Evolutionary conservation across 305 asterid species (phyloP), one percentile per base, ranked within the genome.

Genomic region (Fraxinus floribunda): DNA sequence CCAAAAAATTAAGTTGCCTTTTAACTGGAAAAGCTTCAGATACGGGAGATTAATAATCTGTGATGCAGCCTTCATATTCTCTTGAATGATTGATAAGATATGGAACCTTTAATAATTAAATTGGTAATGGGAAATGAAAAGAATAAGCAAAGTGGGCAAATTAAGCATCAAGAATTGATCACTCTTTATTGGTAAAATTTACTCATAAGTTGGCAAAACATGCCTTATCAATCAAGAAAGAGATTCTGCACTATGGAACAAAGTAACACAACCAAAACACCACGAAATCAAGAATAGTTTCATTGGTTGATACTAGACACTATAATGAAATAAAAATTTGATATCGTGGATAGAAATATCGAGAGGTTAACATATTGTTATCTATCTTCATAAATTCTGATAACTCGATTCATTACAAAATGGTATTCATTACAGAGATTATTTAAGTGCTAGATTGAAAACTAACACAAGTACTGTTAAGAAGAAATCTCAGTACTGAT

Each of bases 401-500:
- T 0, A 52, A 52, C 62, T 16, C 22, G 22, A 52, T 52, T 52
- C 83, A 34, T 20, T 66, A 78, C 83, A 82, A 81, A 2, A 52
- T 22, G 7, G 22, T 52, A 52, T n/a, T 16, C 30, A 60, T 60
- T 20, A 20, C 30, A 60, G 24, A n/a, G 10, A 71, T 30, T 70
- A 29, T 64, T 49, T 44, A 16, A 34, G 36, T 26, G 79, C 74
- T 13, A 52, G 60, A 75, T 29, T 35, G 76, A 20, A 78, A 74
- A 29, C 78, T 78, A 83, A 71, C 11, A 72, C 20, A 73, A 13
- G 15, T 38, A 78, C 84, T 84, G 79, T 55, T 80, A 79, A 62
- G 85, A 79, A 35, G 41, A 36, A 36, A 82, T 75, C 82, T 89
- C 90, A 46, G 91, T n/a, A n/a, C n/a, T 89, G 62, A 89, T 64